Evolutionary conservation across 2,329 filamentous ascomycete genomes (phyloP), one percentile per base, ranked within the genome.

Genomic region (Phaeoacremonium minimum): DNA sequence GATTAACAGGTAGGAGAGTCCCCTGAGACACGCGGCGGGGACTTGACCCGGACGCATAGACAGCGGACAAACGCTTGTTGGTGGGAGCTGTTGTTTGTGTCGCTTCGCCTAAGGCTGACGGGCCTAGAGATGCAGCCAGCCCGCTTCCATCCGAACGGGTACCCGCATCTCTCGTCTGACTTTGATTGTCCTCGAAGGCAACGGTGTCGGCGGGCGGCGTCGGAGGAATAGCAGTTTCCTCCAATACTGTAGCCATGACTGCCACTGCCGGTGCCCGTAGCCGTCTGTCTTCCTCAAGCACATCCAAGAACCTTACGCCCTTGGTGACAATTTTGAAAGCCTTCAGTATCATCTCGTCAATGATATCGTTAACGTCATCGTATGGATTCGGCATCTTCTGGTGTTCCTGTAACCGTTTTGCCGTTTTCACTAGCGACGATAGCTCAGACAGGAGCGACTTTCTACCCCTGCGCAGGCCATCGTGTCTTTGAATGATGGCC

Each of bases 251-350:
- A 20, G 73, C 69, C 72, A 82, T 75, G 30, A 76, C 63, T n/a
- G 73, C 73, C 19, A 81, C 70, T 26, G 77, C 58, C 18, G 69
- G 66, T 7, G 67, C 66, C 36, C 71, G 66, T 28, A 63, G 56
- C 40, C 66, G 65, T 32, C 69, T 61, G 48, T 83, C 77, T 13
- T 80, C 85, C 26, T 86, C 83, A 66, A 93, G 82, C 3, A 91
- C 74, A 49, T 98, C 93, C 29, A 95, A 73, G 53, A 98, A 97
- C 30, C 84, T 77, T 17, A 96, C 88, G 12, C 87, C 89, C 50
- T 91, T 83, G 32, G 83, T 91, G n/a, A 95, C 86, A 35, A 97
- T 89, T 55, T 86, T 89, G 67, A 95, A 97, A 0, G 90, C 90
- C 58, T 90, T 93, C 36, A 95, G 67, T 16, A 97, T 85, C 77